Percentiles rank a stretch among this genome's conserved stretches.
Evolutionary conservation across 2,329 filamentous ascomycete genomes (phyloP).

Genomic region (Ilyonectria mors-panacis): DNA sequence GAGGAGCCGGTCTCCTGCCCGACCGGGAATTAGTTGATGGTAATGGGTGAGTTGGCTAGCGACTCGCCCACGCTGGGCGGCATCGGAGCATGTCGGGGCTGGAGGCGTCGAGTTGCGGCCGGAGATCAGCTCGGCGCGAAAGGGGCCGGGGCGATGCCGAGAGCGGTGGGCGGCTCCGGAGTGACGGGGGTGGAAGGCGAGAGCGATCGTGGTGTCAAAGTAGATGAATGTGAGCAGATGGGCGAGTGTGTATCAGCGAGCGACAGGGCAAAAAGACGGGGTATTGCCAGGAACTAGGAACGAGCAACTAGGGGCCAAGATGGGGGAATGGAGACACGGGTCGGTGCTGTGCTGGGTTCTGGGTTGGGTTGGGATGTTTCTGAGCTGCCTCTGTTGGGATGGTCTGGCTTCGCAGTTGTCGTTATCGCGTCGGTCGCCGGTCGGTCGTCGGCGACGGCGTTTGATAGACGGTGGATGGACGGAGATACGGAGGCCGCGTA

Average conservation of each 20-base stretch:
- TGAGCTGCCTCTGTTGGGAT: constrained; percentile 7
- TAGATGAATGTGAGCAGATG: constrained; percentile 42
- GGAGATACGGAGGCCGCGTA: constrained; percentile 1
- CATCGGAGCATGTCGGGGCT: constrained; percentile 42
- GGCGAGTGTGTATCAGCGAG: constrained; percentile 24
- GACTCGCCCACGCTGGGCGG: constrained; percentile 21
- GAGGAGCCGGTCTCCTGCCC: constrained; percentile 34
- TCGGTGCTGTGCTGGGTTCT: neutral
- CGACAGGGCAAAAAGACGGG: constrained; percentile 8
- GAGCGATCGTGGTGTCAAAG: constrained; percentile 34
- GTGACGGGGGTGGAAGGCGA: constrained; percentile 15
- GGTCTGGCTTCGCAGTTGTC: neutral
- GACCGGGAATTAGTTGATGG: constrained; percentile 42
- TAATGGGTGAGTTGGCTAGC: constrained; percentile 32
- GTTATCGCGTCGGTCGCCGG: constrained; percentile 22
- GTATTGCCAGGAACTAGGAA: constrained; percentile 19
- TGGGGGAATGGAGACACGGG: constrained; percentile 2
- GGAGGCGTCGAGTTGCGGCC: constrained; percentile 7
- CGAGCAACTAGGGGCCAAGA: constrained; percentile 4
- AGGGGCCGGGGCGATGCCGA: constrained; percentile 28
- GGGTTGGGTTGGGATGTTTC: neutral
- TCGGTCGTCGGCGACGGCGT: constrained; percentile 17
- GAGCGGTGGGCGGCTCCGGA: constrained; percentile 34
- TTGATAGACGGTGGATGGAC: constrained; percentile 1
- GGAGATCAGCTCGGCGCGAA: constrained; percentile 14